phyloP scores from a whole-genome alignment of 768 basidiomycete genomes.

The Coprinopsis marcescibilis region DNA sequence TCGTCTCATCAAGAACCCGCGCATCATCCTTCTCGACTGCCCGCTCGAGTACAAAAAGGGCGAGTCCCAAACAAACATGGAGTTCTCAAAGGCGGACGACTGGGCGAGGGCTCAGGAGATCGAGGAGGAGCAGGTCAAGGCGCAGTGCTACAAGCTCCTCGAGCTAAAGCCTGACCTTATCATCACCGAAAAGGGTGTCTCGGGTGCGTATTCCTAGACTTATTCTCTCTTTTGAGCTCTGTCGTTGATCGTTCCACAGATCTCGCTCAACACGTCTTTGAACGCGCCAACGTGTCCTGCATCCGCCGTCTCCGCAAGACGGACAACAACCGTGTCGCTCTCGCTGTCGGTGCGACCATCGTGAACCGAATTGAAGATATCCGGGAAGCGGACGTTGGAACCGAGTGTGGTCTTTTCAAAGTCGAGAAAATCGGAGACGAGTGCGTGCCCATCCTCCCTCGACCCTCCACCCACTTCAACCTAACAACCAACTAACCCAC shows the following conservation, averaged over 20 bases:
- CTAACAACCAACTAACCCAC: neutral
- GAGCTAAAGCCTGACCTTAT: constrained; percentile 95
- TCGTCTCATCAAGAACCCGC: constrained; percentile 80
- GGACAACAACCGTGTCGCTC: constrained; percentile 97
- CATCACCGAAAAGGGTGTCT: constrained; percentile 97
- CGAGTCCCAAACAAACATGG: constrained; percentile 97
- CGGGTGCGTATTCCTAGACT: too few relatives aligned
- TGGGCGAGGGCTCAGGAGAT: constrained; percentile 91
- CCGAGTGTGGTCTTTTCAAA: constrained; percentile 91
- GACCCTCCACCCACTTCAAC: neutral
- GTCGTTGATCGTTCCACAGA: constrained; percentile 39
- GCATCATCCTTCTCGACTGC: constrained; percentile 88
- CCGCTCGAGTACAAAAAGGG: constrained; percentile 99
- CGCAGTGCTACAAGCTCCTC: constrained; percentile 74
- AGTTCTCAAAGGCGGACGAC: constrained; percentile 89
- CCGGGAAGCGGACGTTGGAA: constrained; percentile 87
- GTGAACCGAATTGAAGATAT: constrained; percentile 96
- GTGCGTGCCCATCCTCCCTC: constrained; percentile 33
- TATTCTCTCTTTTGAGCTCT: neutral
- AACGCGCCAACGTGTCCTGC: constrained; percentile 84
- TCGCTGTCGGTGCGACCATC: constrained; percentile 93
- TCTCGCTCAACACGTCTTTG: constrained; percentile 86
- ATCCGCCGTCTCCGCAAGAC: constrained; percentile 97
- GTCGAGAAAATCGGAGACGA: constrained; percentile 98
- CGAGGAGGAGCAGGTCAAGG: constrained; percentile 95